A percentile compares a stretch with the other conserved stretches of the same genome.
Evolutionary conservation across 2,329 filamentous ascomycete genomes (phyloP).

Genomic region (Colletotrichum musicola): DNA sequence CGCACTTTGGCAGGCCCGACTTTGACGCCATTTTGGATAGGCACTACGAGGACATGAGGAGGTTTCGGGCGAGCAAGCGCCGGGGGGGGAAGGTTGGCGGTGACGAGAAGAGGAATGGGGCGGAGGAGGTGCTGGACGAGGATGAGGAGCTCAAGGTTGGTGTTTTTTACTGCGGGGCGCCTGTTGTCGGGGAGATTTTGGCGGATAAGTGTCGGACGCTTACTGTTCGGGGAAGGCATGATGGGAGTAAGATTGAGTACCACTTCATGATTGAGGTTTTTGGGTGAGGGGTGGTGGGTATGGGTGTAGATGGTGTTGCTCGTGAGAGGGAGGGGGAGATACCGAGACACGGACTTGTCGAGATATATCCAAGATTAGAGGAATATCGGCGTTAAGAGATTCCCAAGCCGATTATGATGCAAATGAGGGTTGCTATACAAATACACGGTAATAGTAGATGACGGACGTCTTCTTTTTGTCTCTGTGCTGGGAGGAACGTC

Average conservation of each 20-base stretch:
- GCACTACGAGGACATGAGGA: constrained; percentile 66
- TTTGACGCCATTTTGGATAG: constrained; percentile 64
- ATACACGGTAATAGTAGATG: no score
- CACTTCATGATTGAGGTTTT: constrained; percentile 71
- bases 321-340: no score
- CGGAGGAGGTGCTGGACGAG: constrained; percentile 38
- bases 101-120: neutral
- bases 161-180: constrained; percentile 69
- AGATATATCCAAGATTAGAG: no score
- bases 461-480: no score
- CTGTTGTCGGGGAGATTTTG: constrained; percentile 67
- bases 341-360: no score
- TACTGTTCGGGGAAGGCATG: constrained; percentile 63
- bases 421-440: no score
- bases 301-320: no score
- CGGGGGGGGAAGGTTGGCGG: constrained; percentile 32
- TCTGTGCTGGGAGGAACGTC: no score
- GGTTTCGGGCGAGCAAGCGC: constrained; percentile 46
- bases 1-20: constrained; percentile 67
- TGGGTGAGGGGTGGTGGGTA: constrained; percentile 46
- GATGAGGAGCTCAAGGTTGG: constrained; percentile 61
- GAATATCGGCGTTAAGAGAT: no score
- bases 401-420: no score
- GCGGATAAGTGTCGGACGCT: constrained; percentile 66
- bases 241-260: constrained; percentile 66